Percentiles rank a stretch among this genome's conserved stretches.
Conservation (phyloP, 148 eudicot species). For the Rhododendron molle region DNA sequence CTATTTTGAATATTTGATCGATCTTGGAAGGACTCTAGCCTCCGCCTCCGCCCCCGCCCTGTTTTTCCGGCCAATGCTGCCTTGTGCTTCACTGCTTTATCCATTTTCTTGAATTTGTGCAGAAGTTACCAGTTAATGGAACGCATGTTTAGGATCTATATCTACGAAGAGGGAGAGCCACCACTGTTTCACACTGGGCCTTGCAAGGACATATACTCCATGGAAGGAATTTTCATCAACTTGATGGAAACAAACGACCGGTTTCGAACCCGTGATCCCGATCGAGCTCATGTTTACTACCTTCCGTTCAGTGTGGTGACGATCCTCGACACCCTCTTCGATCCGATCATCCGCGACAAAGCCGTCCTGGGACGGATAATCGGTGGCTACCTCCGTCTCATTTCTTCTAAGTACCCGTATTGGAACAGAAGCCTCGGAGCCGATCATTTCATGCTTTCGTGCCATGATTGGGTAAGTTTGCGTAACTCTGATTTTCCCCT, state of each 20-base stretch:
- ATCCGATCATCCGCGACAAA: not conserved
- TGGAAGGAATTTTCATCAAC: not conserved
- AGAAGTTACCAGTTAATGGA: conserved; percentile 1
- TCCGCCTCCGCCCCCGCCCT: too few relatives aligned
- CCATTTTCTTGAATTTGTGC: not conserved
- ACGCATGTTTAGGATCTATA: not conserved
- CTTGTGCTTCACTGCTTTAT: not conserved
- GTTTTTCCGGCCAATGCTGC: not conserved
- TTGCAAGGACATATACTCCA: not conserved
- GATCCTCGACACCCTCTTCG: not conserved
- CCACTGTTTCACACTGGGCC: not conserved
- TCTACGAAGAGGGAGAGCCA: not conserved
- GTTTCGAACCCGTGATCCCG: not conserved
- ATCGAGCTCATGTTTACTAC: not conserved
- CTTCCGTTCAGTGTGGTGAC: not conserved
- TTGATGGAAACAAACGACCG: not conserved
- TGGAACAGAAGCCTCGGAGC: not conserved
- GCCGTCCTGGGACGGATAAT: not conserved
- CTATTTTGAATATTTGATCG: too few relatives aligned
- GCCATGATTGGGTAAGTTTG: not conserved
- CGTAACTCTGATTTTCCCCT: not conserved
- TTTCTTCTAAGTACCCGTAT: not conserved
- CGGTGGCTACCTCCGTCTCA: not conserved
- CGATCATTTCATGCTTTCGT: not conserved
- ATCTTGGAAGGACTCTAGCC: too few relatives aligned